phyloP scores from a whole-genome alignment of 257 asterid species.

The Misopates orontium region DNA sequence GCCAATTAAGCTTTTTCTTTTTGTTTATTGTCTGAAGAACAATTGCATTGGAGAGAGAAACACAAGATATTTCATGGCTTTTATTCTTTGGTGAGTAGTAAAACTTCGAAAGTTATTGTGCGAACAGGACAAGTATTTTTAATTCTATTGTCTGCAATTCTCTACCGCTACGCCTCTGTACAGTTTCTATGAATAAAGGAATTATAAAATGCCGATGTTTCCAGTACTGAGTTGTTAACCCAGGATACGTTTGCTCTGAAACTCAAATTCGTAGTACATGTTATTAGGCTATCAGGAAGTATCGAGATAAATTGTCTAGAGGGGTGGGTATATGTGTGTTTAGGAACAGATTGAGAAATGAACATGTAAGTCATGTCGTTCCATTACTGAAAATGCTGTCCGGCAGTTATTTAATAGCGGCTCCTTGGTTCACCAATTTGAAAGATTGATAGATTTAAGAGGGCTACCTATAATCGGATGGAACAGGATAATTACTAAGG shows the following conservation, averaged over 20 bases:
- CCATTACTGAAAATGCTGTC: background rate
- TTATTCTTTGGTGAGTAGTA: slow-evolving; percentile 84
- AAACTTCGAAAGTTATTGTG: background rate
- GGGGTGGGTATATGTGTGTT: background rate
- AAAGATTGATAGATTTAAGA: slow-evolving; percentile 11
- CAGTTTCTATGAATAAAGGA: slow-evolving; percentile 12
- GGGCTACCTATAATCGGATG: background rate
- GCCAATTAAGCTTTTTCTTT: slow-evolving; percentile 19
- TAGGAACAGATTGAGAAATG: background rate
- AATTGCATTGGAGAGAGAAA: slow-evolving; percentile 98
- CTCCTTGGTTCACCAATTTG: slow-evolving; percentile 1
- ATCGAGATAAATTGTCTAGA: slow-evolving; percentile 8
- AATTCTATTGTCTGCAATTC: slow-evolving; percentile 8
- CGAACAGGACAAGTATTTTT: slow-evolving; percentile 17
- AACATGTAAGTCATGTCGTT: background rate
- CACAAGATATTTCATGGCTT: slow-evolving; percentile 92
- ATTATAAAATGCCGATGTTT: background rate
- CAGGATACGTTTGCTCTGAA: background rate
- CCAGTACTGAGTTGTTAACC: slow-evolving; percentile 19
- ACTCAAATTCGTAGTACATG: background rate
- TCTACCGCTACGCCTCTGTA: slow-evolving; percentile 5
- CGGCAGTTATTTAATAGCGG: background rate
- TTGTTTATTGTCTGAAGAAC: slow-evolving; percentile 55
- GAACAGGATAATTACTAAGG: background rate
- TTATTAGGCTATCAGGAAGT: background rate